Conservation (phyloP, 2,329 filamentous ascomycete genomes). For the Alternaria sp. region DNA sequence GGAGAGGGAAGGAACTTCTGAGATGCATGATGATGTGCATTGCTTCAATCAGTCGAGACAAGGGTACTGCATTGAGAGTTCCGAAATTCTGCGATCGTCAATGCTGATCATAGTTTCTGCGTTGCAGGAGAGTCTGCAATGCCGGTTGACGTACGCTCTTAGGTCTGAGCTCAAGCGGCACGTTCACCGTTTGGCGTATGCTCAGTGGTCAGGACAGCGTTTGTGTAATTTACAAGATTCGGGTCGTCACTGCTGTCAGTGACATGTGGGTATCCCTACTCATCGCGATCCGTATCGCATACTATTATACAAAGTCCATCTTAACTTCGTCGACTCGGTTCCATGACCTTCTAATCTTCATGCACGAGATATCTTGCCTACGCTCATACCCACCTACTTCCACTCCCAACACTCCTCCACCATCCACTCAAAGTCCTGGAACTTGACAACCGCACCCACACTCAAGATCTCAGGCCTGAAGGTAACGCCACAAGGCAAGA, state of each 20-base stretch:
- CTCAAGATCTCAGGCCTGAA: constrained; percentile 40
- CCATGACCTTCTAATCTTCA: not conserved
- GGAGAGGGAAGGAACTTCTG: not conserved
- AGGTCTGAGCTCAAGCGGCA: not conserved
- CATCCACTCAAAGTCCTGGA: constrained; percentile 46
- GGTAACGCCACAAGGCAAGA: constrained; percentile 50
- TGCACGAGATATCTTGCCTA: not conserved
- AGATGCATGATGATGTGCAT: not conserved
- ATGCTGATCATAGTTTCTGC: not conserved
- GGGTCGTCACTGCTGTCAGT: no score
- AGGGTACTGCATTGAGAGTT: fast-evolving
- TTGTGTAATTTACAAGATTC: not conserved
- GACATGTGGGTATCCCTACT: no score
- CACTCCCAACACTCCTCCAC: constrained; percentile 48
- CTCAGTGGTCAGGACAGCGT: not conserved
- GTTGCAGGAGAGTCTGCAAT: not conserved
- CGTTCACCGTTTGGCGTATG: not conserved
- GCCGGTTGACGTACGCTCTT: not conserved
- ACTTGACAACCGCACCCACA: constrained; percentile 40
- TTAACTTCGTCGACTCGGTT: not conserved
- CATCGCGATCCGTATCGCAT: not conserved
- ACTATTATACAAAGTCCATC: not conserved
- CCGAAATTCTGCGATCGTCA: not conserved
- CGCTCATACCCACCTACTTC: constrained; percentile 2
- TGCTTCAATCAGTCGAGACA: fast-evolving